These are phyloP conservation scores for Staphylotrichum longicolle DNA, from an alignment of 495 filamentous ascomycete genomes.

Conservation along the genomic window DNA sequence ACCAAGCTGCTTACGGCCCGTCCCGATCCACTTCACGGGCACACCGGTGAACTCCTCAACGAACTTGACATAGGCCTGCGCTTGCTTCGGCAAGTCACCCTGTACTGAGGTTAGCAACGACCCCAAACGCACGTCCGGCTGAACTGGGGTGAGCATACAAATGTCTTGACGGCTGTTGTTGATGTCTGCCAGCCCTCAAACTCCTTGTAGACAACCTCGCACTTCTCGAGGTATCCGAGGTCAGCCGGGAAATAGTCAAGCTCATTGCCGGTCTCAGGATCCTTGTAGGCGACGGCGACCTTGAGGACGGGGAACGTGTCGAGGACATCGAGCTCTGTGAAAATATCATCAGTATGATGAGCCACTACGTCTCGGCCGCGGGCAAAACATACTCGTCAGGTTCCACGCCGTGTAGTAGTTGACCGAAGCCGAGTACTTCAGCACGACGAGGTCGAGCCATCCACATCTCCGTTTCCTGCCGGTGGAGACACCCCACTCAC, in stretches of 20 bases:
- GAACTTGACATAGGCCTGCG: slow-evolving; percentile 70
- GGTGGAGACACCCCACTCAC: slow-evolving; percentile 72
- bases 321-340: slow-evolving; percentile 65
- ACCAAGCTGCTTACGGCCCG: slow-evolving; percentile 50
- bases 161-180: slow-evolving; percentile 49
- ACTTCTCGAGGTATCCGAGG: slow-evolving; percentile 32
- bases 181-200: slow-evolving; percentile 74
- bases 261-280: slow-evolving; percentile 40
- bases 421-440: slow-evolving; percentile 68
- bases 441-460: slow-evolving; percentile 86
- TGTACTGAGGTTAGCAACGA: slow-evolving; percentile 35
- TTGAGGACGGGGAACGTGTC: slow-evolving; percentile 80
- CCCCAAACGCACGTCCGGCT: neutral
- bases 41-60: slow-evolving; percentile 70
- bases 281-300: slow-evolving; percentile 71
- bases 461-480: slow-evolving; percentile 82
- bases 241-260: slow-evolving; percentile 42
- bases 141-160: slow-evolving; percentile 17
- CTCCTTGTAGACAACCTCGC: slow-evolving; percentile 67
- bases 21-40: slow-evolving; percentile 72
- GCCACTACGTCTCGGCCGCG: too few relatives aligned
- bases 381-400: slow-evolving; percentile 59
- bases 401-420: slow-evolving; percentile 78
- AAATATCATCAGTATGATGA: too few relatives aligned
- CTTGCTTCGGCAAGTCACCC: slow-evolving; percentile 71